Evolutionary conservation across 106 monocot genomes (phyloP).

Genomic region (Dendrobium nobile): DNA sequence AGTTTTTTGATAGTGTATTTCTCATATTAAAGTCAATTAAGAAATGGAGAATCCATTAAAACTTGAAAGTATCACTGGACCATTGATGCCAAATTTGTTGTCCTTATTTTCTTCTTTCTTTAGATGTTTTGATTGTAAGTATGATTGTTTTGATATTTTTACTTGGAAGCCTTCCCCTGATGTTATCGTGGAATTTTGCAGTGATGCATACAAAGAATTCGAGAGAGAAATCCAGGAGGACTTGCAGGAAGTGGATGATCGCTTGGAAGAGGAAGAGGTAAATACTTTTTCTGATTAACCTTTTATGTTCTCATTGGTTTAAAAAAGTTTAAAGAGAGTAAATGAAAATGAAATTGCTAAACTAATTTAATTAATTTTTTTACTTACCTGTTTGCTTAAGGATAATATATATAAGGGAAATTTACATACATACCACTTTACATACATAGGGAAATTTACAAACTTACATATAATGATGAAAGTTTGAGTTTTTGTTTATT

Average conservation of each 20-base stretch:
- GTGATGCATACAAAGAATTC: slow-evolving; percentile 96
- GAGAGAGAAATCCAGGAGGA: slow-evolving; percentile 91
- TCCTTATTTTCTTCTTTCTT: neutral
- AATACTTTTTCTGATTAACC: neutral
- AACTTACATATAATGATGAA: no score
- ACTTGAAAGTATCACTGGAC: no score
- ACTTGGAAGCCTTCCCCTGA: neutral
- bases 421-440: no score
- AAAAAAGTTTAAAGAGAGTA: neutral
- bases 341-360: neutral
- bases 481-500: no score
- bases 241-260: slow-evolving; percentile 83
- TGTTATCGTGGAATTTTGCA: slow-evolving; percentile 17
- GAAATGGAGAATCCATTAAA: no score
- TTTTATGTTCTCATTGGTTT: neutral
- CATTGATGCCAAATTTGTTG: neutral
- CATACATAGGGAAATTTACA: no score
- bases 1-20: slow-evolving; percentile 9
- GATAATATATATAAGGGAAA: no score
- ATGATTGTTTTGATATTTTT: neutral
- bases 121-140: neutral
- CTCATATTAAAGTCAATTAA: no score
- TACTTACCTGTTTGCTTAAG: no score
- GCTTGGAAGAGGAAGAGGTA: slow-evolving; percentile 96
- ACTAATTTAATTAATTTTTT: no score